Percentiles rank a stretch among this genome's conserved stretches.
Conservation (phyloP, 2,329 filamentous ascomycete species). For the Nectriaceae sp. region DNA sequence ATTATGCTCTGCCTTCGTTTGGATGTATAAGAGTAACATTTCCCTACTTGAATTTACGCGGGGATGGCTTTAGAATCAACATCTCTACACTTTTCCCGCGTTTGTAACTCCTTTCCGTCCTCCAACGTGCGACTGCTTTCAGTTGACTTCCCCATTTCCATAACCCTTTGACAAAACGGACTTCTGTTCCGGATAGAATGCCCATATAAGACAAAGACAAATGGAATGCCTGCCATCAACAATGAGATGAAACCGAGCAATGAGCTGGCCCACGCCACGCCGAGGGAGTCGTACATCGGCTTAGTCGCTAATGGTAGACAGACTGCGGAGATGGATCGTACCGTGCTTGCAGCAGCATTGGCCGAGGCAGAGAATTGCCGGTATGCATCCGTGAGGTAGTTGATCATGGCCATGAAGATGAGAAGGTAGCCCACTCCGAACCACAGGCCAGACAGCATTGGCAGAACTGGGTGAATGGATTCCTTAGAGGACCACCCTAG, state of each 20-base stretch:
- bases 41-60: too few species aligned
- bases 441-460: neutral
- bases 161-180: too few species aligned
- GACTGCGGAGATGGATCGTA: constrained; percentile 8
- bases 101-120: too few species aligned
- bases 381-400: constrained; percentile 11
- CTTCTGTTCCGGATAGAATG: neutral
- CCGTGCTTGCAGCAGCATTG: constrained; percentile 7
- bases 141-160: too few species aligned
- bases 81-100: too few species aligned
- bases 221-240: constrained; percentile 13
- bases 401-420: constrained; percentile 8
- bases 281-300: constrained; percentile 15
- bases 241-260: constrained; percentile 12
- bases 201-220: constrained; percentile 16
- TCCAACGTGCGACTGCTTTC: too few species aligned
- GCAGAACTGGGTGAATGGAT: neutral
- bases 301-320: constrained; percentile 12
- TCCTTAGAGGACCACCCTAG: constrained; percentile 15
- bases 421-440: constrained; percentile 5
- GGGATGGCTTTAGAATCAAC: too few species aligned
- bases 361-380: constrained; percentile 11
- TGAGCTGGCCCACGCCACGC: constrained; percentile 19
- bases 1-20: too few species aligned
- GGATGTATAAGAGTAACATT: too few species aligned